phyloP scores from a whole-genome alignment of 73 alveolate genomes.

The Effrenium voratum region DNA sequence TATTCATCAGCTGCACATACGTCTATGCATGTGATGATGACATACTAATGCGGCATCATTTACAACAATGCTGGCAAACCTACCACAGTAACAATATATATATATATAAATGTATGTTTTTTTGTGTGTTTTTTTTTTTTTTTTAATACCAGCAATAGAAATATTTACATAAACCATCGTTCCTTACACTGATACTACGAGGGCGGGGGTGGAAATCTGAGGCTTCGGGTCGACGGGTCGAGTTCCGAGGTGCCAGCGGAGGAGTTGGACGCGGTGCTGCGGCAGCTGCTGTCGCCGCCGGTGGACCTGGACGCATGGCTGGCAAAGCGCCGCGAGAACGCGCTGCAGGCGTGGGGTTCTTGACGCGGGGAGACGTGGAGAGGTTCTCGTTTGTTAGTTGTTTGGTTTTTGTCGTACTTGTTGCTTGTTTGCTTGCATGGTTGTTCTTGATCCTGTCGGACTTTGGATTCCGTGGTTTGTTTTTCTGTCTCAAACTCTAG shows the following conservation, averaged over 20 bases:
- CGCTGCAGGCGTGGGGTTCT: background rate
- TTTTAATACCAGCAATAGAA: too few species aligned
- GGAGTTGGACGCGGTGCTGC: conserved; percentile 41
- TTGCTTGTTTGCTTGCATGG: background rate
- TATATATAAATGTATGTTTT: too few species aligned
- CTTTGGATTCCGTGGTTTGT: background rate
- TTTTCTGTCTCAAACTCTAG: too few species aligned
- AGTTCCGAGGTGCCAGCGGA: background rate
- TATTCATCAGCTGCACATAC: too few species aligned
- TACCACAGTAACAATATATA: too few species aligned
- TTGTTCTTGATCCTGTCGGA: background rate
- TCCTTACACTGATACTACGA: too few species aligned
- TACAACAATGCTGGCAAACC: too few species aligned
- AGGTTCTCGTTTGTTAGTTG: background rate
- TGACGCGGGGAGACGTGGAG: background rate
- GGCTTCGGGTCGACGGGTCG: background rate
- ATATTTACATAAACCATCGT: too few species aligned
- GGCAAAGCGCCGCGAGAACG: background rate
- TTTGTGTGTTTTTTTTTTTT: too few species aligned
- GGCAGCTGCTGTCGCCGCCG: conserved; percentile 40
- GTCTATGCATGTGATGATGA: too few species aligned
- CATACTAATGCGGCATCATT: too few species aligned
- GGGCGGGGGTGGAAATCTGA: too few species aligned
- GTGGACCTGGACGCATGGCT: conserved; percentile 8
- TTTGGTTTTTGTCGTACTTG: background rate